These are phyloP conservation scores for Talaromyces rugulosus DNA, from an alignment of 2,329 filamentous ascomycete genomes.

Conservation along the genomic window DNA sequence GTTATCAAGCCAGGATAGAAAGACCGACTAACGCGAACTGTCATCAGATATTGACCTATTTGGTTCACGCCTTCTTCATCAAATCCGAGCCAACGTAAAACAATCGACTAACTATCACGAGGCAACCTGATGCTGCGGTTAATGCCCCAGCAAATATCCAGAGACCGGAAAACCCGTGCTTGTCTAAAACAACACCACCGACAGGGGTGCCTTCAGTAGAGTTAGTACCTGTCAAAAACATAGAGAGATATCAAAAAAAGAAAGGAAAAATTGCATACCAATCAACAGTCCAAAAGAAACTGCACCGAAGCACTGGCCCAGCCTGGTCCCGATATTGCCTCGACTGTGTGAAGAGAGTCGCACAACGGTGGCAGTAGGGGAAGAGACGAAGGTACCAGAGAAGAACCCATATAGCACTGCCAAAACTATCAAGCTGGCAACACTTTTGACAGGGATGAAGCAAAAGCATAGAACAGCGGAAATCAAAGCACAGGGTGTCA, in stretches of 20 bases:
- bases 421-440: background rate
- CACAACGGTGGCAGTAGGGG: conserved; percentile 1
- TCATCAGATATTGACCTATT: background rate
- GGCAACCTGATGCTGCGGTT: background rate
- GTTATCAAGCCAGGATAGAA: background rate
- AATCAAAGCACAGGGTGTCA: background rate
- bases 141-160: conserved; percentile 8
- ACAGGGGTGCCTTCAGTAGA: conserved; percentile 7
- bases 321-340: conserved; percentile 2
- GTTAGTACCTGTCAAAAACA: background rate
- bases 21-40: too few species aligned
- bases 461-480: conserved; percentile 4
- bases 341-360: background rate
- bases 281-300: conserved; percentile 8
- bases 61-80: conserved; percentile 6
- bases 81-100: conserved; percentile 3
- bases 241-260: background rate
- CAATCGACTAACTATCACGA: conserved; percentile 2
- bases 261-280: background rate
- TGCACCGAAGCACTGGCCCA: conserved; percentile 8
- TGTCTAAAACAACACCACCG: conserved; percentile 7
- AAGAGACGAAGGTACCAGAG: conserved; percentile 1
- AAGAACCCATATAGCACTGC: conserved; percentile 4
- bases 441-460: background rate
- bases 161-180: conserved; percentile 2